Conservation (phyloP, 345 rosid genomes). For the Citrus hindsii region DNA sequence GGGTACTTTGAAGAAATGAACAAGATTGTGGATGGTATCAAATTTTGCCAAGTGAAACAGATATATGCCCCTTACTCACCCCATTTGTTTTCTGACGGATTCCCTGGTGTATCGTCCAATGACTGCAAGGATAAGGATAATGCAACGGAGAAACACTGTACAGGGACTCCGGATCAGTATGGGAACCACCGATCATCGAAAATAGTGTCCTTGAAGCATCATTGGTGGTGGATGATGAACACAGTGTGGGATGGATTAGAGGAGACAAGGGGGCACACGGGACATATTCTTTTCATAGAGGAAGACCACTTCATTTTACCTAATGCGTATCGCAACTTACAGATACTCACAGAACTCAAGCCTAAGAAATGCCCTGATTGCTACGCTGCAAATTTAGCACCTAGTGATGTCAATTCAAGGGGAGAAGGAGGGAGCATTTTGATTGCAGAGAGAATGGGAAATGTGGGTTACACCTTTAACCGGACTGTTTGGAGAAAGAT, state of each 20-base stretch:
- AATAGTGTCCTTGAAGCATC: conserved; percentile 95
- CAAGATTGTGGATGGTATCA: conserved; percentile 64
- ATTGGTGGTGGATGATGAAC: conserved; percentile 99
- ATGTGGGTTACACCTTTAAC: conserved; percentile 84
- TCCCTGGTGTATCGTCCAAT: conserved; percentile 60
- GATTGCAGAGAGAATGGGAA: conserved; percentile 96
- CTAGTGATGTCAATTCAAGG: conserved; percentile 82
- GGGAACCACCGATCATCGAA: conserved; percentile 85
- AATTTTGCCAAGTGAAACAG: conserved; percentile 91
- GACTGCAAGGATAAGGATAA: conserved; percentile 79
- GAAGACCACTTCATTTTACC: conserved; percentile 97
- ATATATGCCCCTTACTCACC: conserved; percentile 85
- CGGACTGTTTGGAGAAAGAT: conserved; percentile 82
- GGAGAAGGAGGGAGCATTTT: conserved; percentile 72
- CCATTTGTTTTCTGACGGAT: conserved; percentile 54
- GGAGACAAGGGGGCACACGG: conserved; percentile 60
- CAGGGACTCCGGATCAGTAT: conserved; percentile 89
- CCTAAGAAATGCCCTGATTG: conserved; percentile 74
- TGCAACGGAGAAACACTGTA: conserved; percentile 47
- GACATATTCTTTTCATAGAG: conserved; percentile 90
- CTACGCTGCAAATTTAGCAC: conserved; percentile 92
- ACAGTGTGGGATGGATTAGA: conserved; percentile 89
- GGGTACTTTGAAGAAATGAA: conserved; percentile 92
- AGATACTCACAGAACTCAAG: conserved; percentile 58
- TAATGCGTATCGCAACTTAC: conserved; percentile 90